Percentiles rank a stretch among this genome's conserved stretches.
phyloP scores from a whole-genome alignment of 495 filamentous ascomycete species.

The Aspergillus homomorphus region DNA sequence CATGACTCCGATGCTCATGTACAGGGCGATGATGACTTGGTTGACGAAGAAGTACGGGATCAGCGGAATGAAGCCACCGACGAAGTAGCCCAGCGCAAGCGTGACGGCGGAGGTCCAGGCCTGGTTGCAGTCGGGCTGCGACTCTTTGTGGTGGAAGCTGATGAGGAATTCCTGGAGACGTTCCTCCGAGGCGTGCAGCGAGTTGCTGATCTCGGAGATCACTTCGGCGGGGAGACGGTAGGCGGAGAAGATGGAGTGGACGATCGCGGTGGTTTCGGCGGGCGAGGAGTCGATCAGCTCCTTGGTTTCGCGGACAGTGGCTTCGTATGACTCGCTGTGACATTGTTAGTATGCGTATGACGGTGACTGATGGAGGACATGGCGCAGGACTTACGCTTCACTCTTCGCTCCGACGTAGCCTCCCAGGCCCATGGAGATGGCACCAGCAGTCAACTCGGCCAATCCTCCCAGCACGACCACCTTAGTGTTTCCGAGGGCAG shows the following conservation, averaged over 20 bases:
- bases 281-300: constrained; percentile 39
- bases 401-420: constrained; percentile 66
- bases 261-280: constrained; percentile 36
- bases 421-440: constrained; percentile 56
- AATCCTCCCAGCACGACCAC: constrained; percentile 54
- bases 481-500: constrained; percentile 50
- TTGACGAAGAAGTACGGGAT: constrained; percentile 69
- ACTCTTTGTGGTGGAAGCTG: constrained; percentile 52
- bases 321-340: constrained; percentile 46
- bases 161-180: constrained; percentile 55
- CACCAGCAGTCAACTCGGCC: constrained; percentile 54
- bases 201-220: constrained; percentile 41
- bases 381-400: constrained; percentile 51
- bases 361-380: not conserved
- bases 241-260: constrained; percentile 49
- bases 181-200: constrained; percentile 45
- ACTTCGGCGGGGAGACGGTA: constrained; percentile 46
- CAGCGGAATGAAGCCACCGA: constrained; percentile 69
- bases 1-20: constrained; percentile 67
- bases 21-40: constrained; percentile 56
- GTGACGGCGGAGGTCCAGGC: constrained; percentile 58
- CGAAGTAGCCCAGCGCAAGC: constrained; percentile 67
- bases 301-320: constrained; percentile 44
- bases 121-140: constrained; percentile 49
- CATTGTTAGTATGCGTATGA: constrained; percentile 2